A percentile compares a stretch with the other conserved stretches of the same genome.
These are phyloP conservation scores for Nemania diffusa DNA, from an alignment of 2,329 filamentous ascomycete genomes.

Conservation along the genomic window DNA sequence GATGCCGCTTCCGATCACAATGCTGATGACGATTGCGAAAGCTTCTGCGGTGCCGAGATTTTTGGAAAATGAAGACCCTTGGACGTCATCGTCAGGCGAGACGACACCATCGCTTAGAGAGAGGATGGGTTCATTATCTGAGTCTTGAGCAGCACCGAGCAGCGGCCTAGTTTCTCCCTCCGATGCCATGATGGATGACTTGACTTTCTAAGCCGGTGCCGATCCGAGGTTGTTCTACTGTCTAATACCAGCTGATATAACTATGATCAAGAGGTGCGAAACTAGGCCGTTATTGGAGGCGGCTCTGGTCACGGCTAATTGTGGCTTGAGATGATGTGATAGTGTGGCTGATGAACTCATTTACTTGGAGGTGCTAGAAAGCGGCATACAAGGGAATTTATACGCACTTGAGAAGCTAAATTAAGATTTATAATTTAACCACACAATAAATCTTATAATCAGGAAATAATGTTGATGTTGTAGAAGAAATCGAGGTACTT, in stretches of 20 bases:
- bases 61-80: slow-evolving; percentile 45
- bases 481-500: too few relatives aligned
- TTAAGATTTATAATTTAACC: too few relatives aligned
- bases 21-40: slow-evolving; percentile 70
- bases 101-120: slow-evolving; percentile 20
- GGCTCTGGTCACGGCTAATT: slow-evolving; percentile 13
- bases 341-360: slow-evolving; percentile 9
- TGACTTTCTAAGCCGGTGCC: not conserved
- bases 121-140: not conserved
- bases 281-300: not conserved
- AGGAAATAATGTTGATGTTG: too few relatives aligned
- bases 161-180: slow-evolving; percentile 34
- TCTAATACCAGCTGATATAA: not conserved
- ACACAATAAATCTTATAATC: too few relatives aligned
- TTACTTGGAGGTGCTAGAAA: not conserved
- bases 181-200: slow-evolving; percentile 26
- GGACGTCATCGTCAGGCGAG: slow-evolving; percentile 16
- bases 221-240: not conserved
- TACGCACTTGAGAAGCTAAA: too few relatives aligned
- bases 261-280: not conserved
- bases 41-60: slow-evolving; percentile 49
- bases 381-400: too few relatives aligned
- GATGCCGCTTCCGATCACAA: slow-evolving; percentile 72
- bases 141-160: slow-evolving; percentile 12
- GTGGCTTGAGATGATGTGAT: slow-evolving; percentile 25